A percentile compares a stretch with the other conserved stretches of the same genome.
Conservation (phyloP, 495 filamentous ascomycete genomes). For the Thozetella sp. region DNA sequence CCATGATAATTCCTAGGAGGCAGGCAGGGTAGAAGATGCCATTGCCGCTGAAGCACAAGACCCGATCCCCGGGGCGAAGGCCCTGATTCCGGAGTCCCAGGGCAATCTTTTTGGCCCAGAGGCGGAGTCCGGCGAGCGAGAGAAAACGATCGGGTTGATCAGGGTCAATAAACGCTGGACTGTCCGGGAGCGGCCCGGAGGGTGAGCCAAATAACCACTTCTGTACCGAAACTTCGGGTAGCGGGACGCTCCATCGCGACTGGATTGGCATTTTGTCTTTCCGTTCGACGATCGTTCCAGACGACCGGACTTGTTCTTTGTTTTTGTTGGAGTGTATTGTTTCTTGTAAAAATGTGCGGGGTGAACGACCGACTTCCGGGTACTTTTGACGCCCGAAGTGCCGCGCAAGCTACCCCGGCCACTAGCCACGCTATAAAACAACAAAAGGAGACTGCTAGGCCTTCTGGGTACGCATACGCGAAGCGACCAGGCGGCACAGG, state of each 20-base stretch:
- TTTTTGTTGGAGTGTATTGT: too few species aligned
- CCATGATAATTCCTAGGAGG: conserved; percentile 47
- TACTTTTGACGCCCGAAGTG: too few species aligned
- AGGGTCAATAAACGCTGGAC: neutral
- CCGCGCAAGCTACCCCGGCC: too few species aligned
- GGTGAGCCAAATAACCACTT: neutral
- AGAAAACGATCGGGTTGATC: neutral
- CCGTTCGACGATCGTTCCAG: too few species aligned
- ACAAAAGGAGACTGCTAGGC: too few species aligned
- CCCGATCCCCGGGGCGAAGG: conserved; percentile 36
- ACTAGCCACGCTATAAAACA: too few species aligned
- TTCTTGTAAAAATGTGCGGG: too few species aligned
- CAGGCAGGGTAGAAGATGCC: conserved; percentile 47
- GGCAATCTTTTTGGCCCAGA: conserved; percentile 15
- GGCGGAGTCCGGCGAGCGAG: neutral
- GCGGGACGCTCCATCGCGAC: neutral
- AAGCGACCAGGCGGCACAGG: too few species aligned
- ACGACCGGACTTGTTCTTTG: too few species aligned
- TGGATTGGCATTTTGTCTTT: neutral
- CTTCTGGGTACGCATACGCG: too few species aligned
- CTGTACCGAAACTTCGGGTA: conserved; percentile 1
- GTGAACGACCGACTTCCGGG: too few species aligned
- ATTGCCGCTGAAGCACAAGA: conserved; percentile 49
- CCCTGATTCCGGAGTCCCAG: conserved; percentile 38
- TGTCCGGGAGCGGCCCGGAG: neutral